Conservation (phyloP, 495 filamentous ascomycete genomes). For the Letharia lupina region DNA sequence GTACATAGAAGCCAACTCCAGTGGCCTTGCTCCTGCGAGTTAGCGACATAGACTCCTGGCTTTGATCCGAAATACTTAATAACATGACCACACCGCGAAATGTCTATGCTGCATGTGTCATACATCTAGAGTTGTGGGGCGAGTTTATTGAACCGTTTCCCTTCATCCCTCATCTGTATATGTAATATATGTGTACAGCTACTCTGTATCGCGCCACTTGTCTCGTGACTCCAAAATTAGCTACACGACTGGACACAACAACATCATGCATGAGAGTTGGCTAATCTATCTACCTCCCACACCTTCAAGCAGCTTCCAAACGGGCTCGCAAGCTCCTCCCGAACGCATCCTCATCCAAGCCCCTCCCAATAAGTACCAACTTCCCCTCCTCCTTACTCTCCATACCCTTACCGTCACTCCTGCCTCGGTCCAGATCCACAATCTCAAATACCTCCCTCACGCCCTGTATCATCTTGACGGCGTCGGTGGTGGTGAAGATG, state of each 20-base stretch:
- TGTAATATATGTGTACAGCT: no score
- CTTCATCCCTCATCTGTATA: no score
- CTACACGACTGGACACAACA: no score
- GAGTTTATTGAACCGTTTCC: no score
- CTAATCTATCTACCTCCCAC: background rate
- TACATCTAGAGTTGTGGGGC: background rate
- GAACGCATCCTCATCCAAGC: conserved; percentile 41
- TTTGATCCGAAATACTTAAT: background rate
- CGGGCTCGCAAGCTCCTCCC: conserved; percentile 38
- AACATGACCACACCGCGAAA: background rate
- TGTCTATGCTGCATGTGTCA: background rate
- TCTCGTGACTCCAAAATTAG: no score
- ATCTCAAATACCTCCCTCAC: conserved; percentile 93
- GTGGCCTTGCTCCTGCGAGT: background rate
- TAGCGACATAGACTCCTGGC: background rate
- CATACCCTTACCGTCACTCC: conserved; percentile 24
- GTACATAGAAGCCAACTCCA: background rate
- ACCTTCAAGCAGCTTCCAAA: conserved; percentile 6
- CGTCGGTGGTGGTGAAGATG: conserved; percentile 51
- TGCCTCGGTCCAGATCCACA: conserved; percentile 47
- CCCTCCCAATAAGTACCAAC: conserved; percentile 70
- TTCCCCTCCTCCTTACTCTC: conserved; percentile 45
- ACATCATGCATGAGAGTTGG: no score
- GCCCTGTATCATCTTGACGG: conserved; percentile 72
- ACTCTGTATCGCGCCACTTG: no score